Percentiles rank a stretch among this genome's conserved stretches.
phyloP scores from a whole-genome alignment of 352 stramenopile genomes.

The Pythium sukuiense region DNA sequence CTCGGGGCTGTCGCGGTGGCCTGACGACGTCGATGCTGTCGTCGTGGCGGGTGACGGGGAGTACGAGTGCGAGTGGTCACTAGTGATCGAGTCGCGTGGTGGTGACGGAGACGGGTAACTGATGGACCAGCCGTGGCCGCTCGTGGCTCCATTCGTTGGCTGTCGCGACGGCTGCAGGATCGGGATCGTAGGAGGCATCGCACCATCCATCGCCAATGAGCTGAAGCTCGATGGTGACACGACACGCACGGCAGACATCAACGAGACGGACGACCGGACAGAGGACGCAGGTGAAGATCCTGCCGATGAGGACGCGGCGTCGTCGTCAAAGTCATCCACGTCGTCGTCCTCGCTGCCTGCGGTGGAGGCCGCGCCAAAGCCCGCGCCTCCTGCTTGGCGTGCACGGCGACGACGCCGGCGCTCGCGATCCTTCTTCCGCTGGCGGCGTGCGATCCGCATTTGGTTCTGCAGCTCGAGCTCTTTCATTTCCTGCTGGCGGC shows the following conservation, averaged over 20 bases:
- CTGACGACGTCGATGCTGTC: neutral
- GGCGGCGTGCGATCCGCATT: conserved; percentile 12
- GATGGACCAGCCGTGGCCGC: conserved; percentile 30
- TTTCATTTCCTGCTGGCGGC: conserved; percentile 25
- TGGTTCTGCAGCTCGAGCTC: conserved; percentile 26
- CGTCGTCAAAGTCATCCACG: conserved; percentile 17
- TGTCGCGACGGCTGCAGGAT: conserved; percentile 28
- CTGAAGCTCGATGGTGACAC: conserved; percentile 17
- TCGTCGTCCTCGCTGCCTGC: conserved; percentile 15
- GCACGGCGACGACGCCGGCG: conserved; percentile 10
- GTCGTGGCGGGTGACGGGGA: neutral
- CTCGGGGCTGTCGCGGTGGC: neutral
- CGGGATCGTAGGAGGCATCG: conserved; percentile 25
- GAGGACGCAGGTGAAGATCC: conserved; percentile 28
- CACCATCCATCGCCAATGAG: neutral
- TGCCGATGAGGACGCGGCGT: conserved; percentile 13
- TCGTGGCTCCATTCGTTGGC: conserved; percentile 19
- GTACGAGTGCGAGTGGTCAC: neutral
- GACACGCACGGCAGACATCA: conserved; percentile 4
- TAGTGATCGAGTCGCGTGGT: neutral
- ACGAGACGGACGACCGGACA: conserved; percentile 19
- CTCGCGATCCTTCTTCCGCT: conserved; percentile 19
- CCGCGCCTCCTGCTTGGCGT: conserved; percentile 1
- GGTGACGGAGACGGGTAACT: conserved; percentile 16
- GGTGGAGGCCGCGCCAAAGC: neutral